Percentiles rank a stretch among this genome's conserved stretches.
These are phyloP conservation scores for Gryganskiella cystojenkinii DNA, from an alignment of 192 early-diverging fungal genomes.

Conservation along the genomic window DNA sequence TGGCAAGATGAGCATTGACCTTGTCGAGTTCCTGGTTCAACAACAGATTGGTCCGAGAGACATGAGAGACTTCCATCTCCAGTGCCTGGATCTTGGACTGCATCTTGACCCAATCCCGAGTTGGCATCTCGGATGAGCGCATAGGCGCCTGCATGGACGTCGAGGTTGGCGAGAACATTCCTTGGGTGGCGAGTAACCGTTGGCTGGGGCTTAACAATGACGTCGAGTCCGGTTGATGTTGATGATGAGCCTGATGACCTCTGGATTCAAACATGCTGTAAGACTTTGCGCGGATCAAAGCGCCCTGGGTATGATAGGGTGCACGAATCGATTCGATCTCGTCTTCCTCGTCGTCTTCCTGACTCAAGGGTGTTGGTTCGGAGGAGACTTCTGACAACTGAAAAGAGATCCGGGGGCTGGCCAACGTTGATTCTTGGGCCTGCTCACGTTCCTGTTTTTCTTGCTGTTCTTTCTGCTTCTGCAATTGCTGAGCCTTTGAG, in stretches of 20 bases:
- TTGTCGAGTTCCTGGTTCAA: constrained; percentile 41
- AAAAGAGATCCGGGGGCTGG: not conserved
- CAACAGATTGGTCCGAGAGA: constrained; percentile 28
- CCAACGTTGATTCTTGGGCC: not conserved
- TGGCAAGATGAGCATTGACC: constrained; percentile 12
- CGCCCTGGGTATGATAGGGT: constrained; percentile 19
- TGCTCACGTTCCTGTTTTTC: not conserved
- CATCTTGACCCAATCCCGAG: constrained; percentile 41
- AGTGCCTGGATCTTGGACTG: constrained; percentile 37
- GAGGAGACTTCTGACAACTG: not conserved
- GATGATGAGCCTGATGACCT: too few relatives aligned
- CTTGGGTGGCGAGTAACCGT: not conserved
- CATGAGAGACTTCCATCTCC: constrained; percentile 25
- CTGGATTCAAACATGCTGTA: constrained; percentile 26
- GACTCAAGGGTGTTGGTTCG: not conserved
- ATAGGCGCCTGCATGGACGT: not conserved
- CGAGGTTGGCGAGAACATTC: not conserved
- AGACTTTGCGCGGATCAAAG: constrained; percentile 20
- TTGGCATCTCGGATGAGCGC: constrained; percentile 21
- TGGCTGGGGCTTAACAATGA: not conserved
- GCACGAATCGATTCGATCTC: not conserved
- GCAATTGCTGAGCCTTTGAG: not conserved
- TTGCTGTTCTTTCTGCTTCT: too few relatives aligned
- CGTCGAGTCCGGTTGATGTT: not conserved
- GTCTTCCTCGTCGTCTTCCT: not conserved